phyloP scores from a whole-genome alignment of 1,284 basidiomycete genomes.

The Filobasidium uniguttulatum region DNA sequence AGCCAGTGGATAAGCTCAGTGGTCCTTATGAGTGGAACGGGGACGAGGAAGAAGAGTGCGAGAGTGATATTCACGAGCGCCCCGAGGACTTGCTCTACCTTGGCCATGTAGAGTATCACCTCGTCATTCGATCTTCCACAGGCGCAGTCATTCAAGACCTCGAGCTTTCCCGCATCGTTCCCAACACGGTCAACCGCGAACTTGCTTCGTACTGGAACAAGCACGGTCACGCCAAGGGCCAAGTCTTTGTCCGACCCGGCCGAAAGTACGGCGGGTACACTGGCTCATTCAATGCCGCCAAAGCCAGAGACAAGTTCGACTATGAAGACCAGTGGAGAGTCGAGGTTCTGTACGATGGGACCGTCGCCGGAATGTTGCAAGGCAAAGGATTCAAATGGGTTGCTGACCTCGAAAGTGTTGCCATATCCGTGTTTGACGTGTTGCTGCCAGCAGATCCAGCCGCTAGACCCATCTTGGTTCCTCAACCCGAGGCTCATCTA shows the following conservation, averaged over 20 bases:
- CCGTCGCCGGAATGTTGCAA: constrained; percentile 29
- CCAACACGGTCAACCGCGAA: constrained; percentile 32
- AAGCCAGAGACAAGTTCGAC: constrained; percentile 2
- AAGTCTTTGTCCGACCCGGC: constrained; percentile 14
- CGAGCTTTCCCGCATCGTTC: constrained; percentile 12
- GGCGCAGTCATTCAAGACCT: constrained; percentile 13
- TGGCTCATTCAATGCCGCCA: constrained; percentile 4
- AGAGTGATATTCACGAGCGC: constrained; percentile 14
- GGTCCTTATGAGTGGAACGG: too few species aligned
- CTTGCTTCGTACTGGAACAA: constrained; percentile 32
- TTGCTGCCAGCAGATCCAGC: constrained; percentile 26
- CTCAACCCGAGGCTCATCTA: constrained; percentile 32
- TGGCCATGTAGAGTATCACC: constrained; percentile 12
- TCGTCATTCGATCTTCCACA: constrained; percentile 9
- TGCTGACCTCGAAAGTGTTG: constrained; percentile 26
- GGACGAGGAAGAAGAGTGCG: constrained; percentile 8
- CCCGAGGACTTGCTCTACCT: constrained; percentile 13
- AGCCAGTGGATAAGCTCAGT: neutral
- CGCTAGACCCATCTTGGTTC: constrained; percentile 33
- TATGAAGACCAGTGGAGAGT: constrained; percentile 23
- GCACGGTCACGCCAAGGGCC: constrained; percentile 19
- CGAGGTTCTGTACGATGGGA: constrained; percentile 32
- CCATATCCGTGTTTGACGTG: constrained; percentile 35
- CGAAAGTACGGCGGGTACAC: constrained; percentile 4
- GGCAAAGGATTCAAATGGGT: constrained; percentile 27